Percentiles rank a stretch among this genome's conserved stretches.
These are phyloP conservation scores for Penicillium concentricum DNA, from an alignment of 2,329 filamentous ascomycete species.

Conservation along the genomic window DNA sequence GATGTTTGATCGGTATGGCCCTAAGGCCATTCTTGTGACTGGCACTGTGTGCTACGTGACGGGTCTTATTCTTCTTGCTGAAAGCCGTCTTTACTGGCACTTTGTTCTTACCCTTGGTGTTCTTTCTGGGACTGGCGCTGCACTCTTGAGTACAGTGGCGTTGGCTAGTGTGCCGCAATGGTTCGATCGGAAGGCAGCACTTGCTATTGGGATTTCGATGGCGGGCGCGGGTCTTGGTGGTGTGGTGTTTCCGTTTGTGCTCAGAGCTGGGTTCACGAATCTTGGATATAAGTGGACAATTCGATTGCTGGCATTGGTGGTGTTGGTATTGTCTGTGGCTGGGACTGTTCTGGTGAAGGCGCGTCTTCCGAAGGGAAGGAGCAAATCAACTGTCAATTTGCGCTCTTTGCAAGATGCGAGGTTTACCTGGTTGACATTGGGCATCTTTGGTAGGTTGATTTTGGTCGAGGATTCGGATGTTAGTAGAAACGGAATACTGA, in stretches of 20 bases:
- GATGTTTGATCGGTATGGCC: slow-evolving; percentile 52
- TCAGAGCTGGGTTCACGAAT: slow-evolving; percentile 33
- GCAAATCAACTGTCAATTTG: slow-evolving; percentile 42
- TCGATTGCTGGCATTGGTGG: slow-evolving; percentile 38
- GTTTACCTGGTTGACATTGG: slow-evolving; percentile 47
- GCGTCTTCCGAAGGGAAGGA: slow-evolving; percentile 36
- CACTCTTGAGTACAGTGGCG: slow-evolving; percentile 40
- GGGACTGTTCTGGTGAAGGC: slow-evolving; percentile 38
- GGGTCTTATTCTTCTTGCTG: slow-evolving; percentile 47
- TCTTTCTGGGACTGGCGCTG: slow-evolving; percentile 37
- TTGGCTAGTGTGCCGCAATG: slow-evolving; percentile 43
- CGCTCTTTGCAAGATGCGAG: slow-evolving; percentile 44
- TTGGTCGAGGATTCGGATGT: rapidly evolving
- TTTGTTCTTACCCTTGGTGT: slow-evolving; percentile 46
- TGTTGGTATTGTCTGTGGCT: slow-evolving; percentile 32
- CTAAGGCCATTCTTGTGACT: slow-evolving; percentile 41
- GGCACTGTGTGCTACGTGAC: slow-evolving; percentile 42
- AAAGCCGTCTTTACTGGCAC: slow-evolving; percentile 51
- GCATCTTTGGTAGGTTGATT: slow-evolving; percentile 42
- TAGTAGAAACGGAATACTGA: neutral
- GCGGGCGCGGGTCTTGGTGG: slow-evolving; percentile 41
- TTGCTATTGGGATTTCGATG: slow-evolving; percentile 44
- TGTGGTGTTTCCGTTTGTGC: slow-evolving; percentile 38
- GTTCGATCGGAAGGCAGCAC: slow-evolving; percentile 40
- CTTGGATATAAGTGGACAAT: slow-evolving; percentile 44